phyloP scores from a whole-genome alignment of 2,329 filamentous ascomycete species.

The Cladosporium austrohemisphaericum region DNA sequence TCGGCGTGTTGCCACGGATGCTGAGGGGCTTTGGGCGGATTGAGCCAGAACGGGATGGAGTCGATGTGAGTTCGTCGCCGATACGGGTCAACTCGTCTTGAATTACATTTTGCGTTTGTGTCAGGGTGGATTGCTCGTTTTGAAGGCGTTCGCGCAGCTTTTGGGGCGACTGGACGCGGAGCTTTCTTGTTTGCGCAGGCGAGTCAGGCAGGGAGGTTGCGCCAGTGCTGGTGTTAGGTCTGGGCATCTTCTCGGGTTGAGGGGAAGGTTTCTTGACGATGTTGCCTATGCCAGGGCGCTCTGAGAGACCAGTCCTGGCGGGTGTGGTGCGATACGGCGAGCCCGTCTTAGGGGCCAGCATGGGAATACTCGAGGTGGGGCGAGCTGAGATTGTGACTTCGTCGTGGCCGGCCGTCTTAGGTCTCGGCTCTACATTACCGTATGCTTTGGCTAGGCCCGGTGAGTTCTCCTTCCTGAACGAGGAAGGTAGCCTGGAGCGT shows the following conservation, averaged over 20 bases:
- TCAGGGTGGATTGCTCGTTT: slow-evolving; percentile 71
- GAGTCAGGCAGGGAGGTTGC: slow-evolving; percentile 19
- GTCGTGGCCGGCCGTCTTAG: slow-evolving; percentile 27
- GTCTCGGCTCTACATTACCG: slow-evolving; percentile 21
- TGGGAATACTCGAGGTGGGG: slow-evolving; percentile 49
- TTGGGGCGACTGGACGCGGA: slow-evolving; percentile 62
- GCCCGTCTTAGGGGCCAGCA: slow-evolving; percentile 33
- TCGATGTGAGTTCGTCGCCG: slow-evolving; percentile 67
- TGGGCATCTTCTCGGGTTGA: slow-evolving; percentile 26
- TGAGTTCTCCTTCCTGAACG: slow-evolving; percentile 44
- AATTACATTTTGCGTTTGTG: slow-evolving; percentile 65
- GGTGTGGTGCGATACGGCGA: slow-evolving; percentile 41
- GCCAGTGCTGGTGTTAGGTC: slow-evolving; percentile 24
- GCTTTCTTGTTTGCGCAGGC: slow-evolving; percentile 51
- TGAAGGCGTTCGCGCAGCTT: slow-evolving; percentile 78
- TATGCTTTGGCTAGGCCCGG: slow-evolving; percentile 28
- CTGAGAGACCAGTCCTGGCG: slow-evolving; percentile 47
- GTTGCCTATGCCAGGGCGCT: slow-evolving; percentile 49
- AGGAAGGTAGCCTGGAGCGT: slow-evolving; percentile 33
- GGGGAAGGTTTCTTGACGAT: slow-evolving; percentile 60
- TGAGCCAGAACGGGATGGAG: slow-evolving; percentile 22
- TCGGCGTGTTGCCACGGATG: slow-evolving; percentile 31
- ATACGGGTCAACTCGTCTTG: slow-evolving; percentile 76
- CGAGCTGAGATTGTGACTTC: slow-evolving; percentile 14
- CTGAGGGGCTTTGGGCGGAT: slow-evolving; percentile 17